Conservation (phyloP, 2,329 filamentous ascomycete species). For the Colletotrichum phormii region DNA sequence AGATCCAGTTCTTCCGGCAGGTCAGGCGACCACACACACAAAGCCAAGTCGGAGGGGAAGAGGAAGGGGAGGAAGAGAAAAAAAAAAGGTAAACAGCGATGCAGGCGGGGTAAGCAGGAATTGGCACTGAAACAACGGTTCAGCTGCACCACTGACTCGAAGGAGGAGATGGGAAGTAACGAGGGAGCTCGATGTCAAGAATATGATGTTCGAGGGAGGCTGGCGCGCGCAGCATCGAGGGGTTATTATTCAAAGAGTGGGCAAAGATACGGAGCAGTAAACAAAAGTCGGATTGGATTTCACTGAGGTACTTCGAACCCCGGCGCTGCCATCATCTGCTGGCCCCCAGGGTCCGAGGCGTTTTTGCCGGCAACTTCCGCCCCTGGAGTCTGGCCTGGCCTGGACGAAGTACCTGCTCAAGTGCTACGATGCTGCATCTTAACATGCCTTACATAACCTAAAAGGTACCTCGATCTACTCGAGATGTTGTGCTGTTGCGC, state of each 20-base stretch:
- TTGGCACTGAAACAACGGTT: constrained; percentile 35
- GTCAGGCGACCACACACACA: constrained; percentile 30
- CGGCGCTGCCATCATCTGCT: constrained; percentile 24
- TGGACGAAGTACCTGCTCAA: neutral
- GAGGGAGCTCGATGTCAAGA: constrained; percentile 21
- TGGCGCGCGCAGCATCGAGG: constrained; percentile 33
- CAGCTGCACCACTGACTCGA: constrained; percentile 29
- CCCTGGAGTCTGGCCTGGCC: constrained; percentile 4
- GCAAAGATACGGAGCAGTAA: constrained; percentile 34
- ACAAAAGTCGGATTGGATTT: constrained; percentile 36
- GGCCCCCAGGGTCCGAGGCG: constrained; percentile 22
- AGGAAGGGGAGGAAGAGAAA: neutral
- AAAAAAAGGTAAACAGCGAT: constrained; percentile 31
- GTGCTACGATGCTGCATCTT: neutral
- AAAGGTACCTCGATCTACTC: neutral
- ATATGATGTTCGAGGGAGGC: constrained; percentile 21
- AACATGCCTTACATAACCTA: neutral
- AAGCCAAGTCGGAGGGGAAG: constrained; percentile 8
- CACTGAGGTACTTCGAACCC: constrained; percentile 16
- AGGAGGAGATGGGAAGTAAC: constrained; percentile 22
- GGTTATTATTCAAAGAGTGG: constrained; percentile 34
- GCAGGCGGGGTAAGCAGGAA: constrained; percentile 36
- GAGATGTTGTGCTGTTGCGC: neutral
- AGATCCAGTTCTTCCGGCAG: constrained; percentile 7
- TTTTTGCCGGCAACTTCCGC: constrained; percentile 34